A percentile compares a stretch with the other conserved stretches of the same genome.
phyloP scores from a whole-genome alignment of 2,329 filamentous ascomycete genomes.

The Alternaria incomplexa region DNA sequence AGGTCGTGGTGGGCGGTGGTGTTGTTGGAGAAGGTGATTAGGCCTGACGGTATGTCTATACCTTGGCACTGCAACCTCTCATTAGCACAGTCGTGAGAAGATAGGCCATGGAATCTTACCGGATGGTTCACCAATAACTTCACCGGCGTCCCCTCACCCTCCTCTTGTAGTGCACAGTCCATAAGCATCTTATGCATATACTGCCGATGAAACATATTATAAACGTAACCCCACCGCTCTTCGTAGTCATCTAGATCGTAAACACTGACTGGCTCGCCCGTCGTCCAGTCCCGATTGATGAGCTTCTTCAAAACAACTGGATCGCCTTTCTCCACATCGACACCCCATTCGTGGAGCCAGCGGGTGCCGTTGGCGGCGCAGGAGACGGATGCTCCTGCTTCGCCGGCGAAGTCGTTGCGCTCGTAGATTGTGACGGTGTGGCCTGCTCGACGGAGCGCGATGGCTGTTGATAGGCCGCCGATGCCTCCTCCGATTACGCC shows the following conservation, averaged over 20 bases:
- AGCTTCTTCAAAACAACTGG: conserved; percentile 70
- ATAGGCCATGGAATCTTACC: conserved; percentile 8
- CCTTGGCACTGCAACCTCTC: conserved; percentile 49
- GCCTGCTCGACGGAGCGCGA: conserved; percentile 60
- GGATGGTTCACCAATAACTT: conserved; percentile 63
- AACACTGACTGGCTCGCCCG: conserved; percentile 68
- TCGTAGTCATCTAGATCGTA: conserved; percentile 71
- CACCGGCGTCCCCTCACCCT: conserved; percentile 61
- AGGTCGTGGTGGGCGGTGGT: conserved; percentile 61
- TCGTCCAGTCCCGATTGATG: conserved; percentile 74
- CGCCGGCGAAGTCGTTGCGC: conserved; percentile 68
- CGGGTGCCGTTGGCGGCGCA: conserved; percentile 74
- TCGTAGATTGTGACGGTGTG: conserved; percentile 69
- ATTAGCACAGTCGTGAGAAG: neutral
- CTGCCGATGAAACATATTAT: conserved; percentile 74
- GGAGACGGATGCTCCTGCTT: conserved; percentile 60
- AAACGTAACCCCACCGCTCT: conserved; percentile 65
- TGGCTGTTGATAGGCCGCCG: conserved; percentile 59
- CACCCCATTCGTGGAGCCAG: conserved; percentile 72
- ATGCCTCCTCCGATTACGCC: conserved; percentile 61
- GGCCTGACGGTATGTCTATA: conserved; percentile 59
- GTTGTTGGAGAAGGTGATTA: conserved; percentile 54
- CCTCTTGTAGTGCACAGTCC: conserved; percentile 61
- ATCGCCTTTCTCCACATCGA: conserved; percentile 68
- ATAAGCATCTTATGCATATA: conserved; percentile 73